Base-by-base conservation (phyloP, 164 flowering plant species). In the Aristolochia californica region DNA sequence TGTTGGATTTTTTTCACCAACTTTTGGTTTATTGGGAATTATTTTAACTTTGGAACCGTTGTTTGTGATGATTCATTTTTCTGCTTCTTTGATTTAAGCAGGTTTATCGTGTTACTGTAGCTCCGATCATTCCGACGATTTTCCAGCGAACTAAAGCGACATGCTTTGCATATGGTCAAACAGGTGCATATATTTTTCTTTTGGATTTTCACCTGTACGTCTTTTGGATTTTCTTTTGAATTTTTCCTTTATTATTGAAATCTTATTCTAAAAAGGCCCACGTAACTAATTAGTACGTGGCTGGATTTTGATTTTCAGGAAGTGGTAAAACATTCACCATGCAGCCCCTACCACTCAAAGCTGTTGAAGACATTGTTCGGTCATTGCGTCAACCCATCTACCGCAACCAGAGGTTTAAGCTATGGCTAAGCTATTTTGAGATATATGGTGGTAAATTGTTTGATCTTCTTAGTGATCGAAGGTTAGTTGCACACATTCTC, bases 151-250 rank as follows among this genome's bases (percentile, higher is more conserved):
- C 97, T 43, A 93, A 89, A 75, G 99, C 99, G 52, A 93, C 99
- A 27, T 93, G 99, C 76, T 93, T 93, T 73, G 99, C 99, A 15
- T 93, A 93, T 78, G 99, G 99, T 53, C 99, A 94, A 66, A 94
- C 99, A 75, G 97, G 97, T 90, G 18, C 8, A 43, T 43, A 18
- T 34, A 45, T 57, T 34, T 34, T 34, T 34, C 10, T 34, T 34
- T 44, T n/a, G 48, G 22, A 15, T 43, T 57, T 56, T 20, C 25
- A 8, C 21, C 1, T 47, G 18, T 17, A 17, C 18, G 2, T 34
- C 40, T 34, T 8, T 34, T 9, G 7, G 7, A 12, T 34, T 7
- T 5, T 34, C 40, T 34, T 8, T 34, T 9, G 7, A 5, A 12
- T 34, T 7, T 5, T 9, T 34, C 40, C 40, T 5, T 34, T 34